Conservation (phyloP, 2,329 filamentous ascomycete genomes). For the Colletotrichum agaves region DNA sequence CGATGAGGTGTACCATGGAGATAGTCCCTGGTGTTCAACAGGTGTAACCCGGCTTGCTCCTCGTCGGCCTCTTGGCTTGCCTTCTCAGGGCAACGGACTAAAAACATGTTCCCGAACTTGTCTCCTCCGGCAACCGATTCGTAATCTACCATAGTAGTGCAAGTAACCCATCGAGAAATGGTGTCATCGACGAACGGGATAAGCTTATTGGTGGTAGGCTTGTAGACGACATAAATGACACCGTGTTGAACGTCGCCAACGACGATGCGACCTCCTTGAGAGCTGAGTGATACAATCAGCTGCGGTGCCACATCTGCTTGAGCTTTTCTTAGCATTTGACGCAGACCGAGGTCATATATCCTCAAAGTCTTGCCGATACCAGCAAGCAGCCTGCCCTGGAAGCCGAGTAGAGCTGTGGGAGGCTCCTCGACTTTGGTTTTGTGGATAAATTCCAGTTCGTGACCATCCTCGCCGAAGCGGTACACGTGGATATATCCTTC, state of each 20-base stretch:
- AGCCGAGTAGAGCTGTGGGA: slow-evolving; percentile 88
- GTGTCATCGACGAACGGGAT: slow-evolving; percentile 95
- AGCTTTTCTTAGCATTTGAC: slow-evolving; percentile 90
- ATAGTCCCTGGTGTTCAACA: slow-evolving; percentile 91
- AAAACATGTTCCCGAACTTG: slow-evolving; percentile 97
- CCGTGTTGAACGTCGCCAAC: slow-evolving; percentile 94
- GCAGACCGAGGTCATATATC: slow-evolving; percentile 93
- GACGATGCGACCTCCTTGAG: slow-evolving; percentile 89
- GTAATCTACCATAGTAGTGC: slow-evolving; percentile 95
- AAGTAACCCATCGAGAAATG: slow-evolving; percentile 89
- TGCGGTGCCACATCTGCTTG: slow-evolving; percentile 83
- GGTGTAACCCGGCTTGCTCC: slow-evolving; percentile 87
- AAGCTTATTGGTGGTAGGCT: slow-evolving; percentile 87
- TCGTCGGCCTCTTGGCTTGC: slow-evolving; percentile 91
- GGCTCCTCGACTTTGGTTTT: slow-evolving; percentile 94
- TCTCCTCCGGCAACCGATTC: slow-evolving; percentile 95
- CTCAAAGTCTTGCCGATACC: slow-evolving; percentile 85
- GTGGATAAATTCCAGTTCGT: slow-evolving; percentile 91
- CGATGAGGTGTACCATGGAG: slow-evolving; percentile 90
- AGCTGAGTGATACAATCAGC: slow-evolving; percentile 88
- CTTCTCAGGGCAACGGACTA: slow-evolving; percentile 87
- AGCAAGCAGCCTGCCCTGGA: slow-evolving; percentile 90
- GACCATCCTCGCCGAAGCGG: slow-evolving; percentile 87
- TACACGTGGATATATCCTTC: slow-evolving; percentile 94
- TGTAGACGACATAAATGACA: slow-evolving; percentile 92